Evolutionary conservation across 2,329 filamentous ascomycete genomes (phyloP), one percentile per base, ranked within the genome.

Genomic region (Domatiomyces globalis): DNA sequence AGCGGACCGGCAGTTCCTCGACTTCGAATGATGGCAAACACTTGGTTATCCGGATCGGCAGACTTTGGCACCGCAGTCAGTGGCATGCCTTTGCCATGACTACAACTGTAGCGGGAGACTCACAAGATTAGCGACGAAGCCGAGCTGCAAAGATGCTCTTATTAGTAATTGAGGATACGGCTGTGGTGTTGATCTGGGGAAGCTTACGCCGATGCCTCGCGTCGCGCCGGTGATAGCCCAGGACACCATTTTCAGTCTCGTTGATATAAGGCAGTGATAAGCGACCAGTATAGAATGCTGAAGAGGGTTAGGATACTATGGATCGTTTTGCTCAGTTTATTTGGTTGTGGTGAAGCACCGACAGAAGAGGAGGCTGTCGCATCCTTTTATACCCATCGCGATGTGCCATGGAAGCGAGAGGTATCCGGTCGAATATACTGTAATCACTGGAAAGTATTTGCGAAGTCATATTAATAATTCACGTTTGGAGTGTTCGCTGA

Each of bases 11-110:
- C 50, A 4, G 63, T 60, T 27, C 62, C 55, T 20, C 58, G 56
- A 52, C 64, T 61, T 50, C 71, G 66, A 33, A 70, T 69, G 20
- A 71, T 56, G 19, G 66, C 68, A 43, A 72, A 60, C 45, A 72
- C 62, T 8, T 63, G 69, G 58, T 67, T 67, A 46, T 61, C 56
- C 6, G 58, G 43, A 49, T 62, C 55, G 59, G 49, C 58, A 48
- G 60, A 56, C 55, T 55, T 45, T 46, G 45, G 50, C 25, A 20
- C 47, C 33, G 42, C 7, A 43, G 50, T 55, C 48, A 55, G 53
- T 46, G 15, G 44, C 48, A 44, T 53, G 43, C 15, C 43, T 46
- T 49, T 27, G 42, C 43, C 22, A 22, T 18, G 22, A 43, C 36
- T 46, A 43, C 10, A 22, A 45, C 10, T 33, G 33, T 25, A 46